Base-by-base conservation (phyloP, 2,329 filamentous ascomycete species). In the Venturia asperata region DNA sequence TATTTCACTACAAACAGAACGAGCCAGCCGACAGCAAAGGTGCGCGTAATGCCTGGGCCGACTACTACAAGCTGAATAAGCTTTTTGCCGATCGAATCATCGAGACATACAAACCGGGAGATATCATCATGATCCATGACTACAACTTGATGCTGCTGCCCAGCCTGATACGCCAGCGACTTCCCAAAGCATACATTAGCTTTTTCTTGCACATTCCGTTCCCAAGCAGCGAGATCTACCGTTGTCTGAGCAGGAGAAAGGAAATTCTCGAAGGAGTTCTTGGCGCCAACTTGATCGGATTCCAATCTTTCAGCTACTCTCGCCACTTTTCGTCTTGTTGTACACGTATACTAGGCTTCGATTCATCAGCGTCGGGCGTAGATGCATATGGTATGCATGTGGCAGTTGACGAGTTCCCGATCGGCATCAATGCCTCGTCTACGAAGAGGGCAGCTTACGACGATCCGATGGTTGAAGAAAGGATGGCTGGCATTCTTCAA, bases 1-100 rank as follows among this genome's bases (percentile, higher is more conserved):
- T 97, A 11, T 92, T 97, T 74, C 93, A 97, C 77, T 97, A 97
- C 82, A 96, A 96, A 78, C 91, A 94, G 73, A 90, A 96, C 73
- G 91, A 92, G 74, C 91, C 93, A 1, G 90, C 87, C 15, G 90
- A 97, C 74, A 92, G 92, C 43, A 86, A 89, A 69, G 86, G 86
- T 21, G 90, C 94, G 74, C 87, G 90, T 64, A 82, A 89, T 52
- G 87, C 92, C 71, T 97, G 93, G 92, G 86, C 89, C 34, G 92
- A 97, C 77, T 97, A 96, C 77, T 90, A 92, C 75, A 87, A 88
- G 64, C 88, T 97, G 85, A 97, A 97, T 78, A 88, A 91, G 72
- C 87, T 91, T 68, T 97, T 97, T 71, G 92, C 93, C 67, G 89
- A 96, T 75, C 87, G 87, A 68, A 96, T 97, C 70, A 82, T 94